Conservation (phyloP, 2,329 filamentous ascomycete species). For the Zarea fungicola region DNA sequence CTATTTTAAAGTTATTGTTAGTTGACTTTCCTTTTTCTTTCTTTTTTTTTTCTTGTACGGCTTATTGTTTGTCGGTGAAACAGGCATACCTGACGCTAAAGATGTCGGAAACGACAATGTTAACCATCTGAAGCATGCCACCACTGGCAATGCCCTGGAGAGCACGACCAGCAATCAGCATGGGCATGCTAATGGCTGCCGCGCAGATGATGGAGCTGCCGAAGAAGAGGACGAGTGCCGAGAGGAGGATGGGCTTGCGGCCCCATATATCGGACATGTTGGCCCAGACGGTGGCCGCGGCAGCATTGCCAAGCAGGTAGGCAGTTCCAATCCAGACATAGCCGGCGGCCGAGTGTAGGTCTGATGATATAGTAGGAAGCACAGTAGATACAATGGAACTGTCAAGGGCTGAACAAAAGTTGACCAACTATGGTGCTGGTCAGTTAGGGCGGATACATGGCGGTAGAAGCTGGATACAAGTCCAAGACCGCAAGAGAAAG, state of each 20-base stretch:
- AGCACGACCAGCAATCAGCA: slow-evolving; percentile 42
- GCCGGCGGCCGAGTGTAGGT: slow-evolving; percentile 56
- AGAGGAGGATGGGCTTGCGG: slow-evolving; percentile 44
- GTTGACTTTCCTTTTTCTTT: too few relatives aligned
- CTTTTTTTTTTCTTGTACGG: too few relatives aligned
- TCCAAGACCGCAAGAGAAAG: too few relatives aligned
- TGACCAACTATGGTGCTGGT: slow-evolving; percentile 5
- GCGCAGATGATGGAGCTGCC: slow-evolving; percentile 43
- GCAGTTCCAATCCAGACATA: slow-evolving; percentile 68
- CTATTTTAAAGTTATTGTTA: slow-evolving; percentile 17
- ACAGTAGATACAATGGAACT: slow-evolving; percentile 14
- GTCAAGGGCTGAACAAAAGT: slow-evolving; percentile 12
- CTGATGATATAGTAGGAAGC: slow-evolving; percentile 48
- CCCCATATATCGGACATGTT: slow-evolving; percentile 52
- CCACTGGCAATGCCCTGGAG: slow-evolving; percentile 45
- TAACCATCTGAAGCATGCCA: slow-evolving; percentile 43
- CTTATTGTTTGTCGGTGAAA: too few relatives aligned
- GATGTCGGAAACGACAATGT: slow-evolving; percentile 45
- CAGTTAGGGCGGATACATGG: not conserved
- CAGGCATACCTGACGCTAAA: slow-evolving; percentile 39
- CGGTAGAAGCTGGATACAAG: not conserved
- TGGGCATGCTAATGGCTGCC: slow-evolving; percentile 36
- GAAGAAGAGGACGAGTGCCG: slow-evolving; percentile 43
- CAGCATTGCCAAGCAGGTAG: slow-evolving; percentile 62
- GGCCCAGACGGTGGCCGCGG: slow-evolving; percentile 60